Conservation (phyloP, 208 protist species). For the Acanthamoeba lenticulata region DNA sequence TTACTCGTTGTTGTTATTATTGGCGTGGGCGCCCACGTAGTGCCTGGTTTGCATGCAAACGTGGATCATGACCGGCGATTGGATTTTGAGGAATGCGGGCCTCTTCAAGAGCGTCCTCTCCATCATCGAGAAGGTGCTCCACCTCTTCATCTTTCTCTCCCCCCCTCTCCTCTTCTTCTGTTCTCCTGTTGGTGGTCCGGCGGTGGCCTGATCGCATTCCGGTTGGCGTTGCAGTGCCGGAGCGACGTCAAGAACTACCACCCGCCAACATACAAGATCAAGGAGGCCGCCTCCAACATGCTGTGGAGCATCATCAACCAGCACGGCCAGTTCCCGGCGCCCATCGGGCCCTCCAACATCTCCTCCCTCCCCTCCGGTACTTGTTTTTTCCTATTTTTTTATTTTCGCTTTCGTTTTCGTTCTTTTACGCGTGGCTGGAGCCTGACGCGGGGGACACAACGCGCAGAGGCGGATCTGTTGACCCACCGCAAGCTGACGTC, state of each 20-base stretch:
- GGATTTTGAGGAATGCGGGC: slow-evolving; percentile 51
- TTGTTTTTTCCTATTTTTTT: too few relatives aligned
- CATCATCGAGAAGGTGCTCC: slow-evolving; percentile 62
- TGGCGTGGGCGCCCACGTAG: too few relatives aligned
- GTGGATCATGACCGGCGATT: slow-evolving; percentile 63
- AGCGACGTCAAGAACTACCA: slow-evolving; percentile 39
- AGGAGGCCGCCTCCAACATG: slow-evolving; percentile 36
- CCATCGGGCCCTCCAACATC: slow-evolving; percentile 30
- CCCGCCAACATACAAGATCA: slow-evolving; percentile 23
- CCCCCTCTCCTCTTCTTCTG: not conserved
- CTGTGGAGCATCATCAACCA: slow-evolving; percentile 56
- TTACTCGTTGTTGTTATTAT: not conserved
- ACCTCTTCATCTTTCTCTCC: too few relatives aligned
- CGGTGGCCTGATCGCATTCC: not conserved
- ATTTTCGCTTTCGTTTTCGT: too few relatives aligned
- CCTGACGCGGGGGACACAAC: too few relatives aligned
- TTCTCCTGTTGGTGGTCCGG: too few relatives aligned
- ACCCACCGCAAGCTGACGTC: slow-evolving; percentile 32
- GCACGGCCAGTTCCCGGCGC: slow-evolving; percentile 53
- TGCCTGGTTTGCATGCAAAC: slow-evolving; percentile 54
- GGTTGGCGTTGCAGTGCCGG: not conserved
- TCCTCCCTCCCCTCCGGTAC: slow-evolving; percentile 53
- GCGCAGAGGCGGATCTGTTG: slow-evolving; percentile 46
- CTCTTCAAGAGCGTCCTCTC: slow-evolving; percentile 33
- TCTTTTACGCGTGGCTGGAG: too few relatives aligned